Base-by-base conservation (phyloP, 2,329 filamentous ascomycete genomes). In the Fusarium redolens region DNA sequence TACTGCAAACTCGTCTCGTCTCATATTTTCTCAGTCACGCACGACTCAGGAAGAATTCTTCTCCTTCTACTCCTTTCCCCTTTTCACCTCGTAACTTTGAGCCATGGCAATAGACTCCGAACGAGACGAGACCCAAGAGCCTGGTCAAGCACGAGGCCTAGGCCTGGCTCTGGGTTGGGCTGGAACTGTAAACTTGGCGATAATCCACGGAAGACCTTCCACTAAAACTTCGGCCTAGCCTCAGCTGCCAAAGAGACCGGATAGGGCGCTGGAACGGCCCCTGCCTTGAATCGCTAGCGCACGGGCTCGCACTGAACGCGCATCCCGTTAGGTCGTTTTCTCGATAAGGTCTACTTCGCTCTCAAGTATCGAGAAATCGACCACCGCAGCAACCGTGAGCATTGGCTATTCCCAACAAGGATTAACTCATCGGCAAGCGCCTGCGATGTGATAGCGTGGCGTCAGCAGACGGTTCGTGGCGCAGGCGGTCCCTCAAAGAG, bases 191-290 rank as follows among this genome's bases (percentile, higher is more conserved):
- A 51, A 35, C 54, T 61, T 52, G 35, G 60, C 60, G 60, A 61
- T 58, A 71, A 67, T 45, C n/a, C 51, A 65, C 31, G 41, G 47
- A 40, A 54, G 37, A 33, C 18, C 17, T 52, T 31, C 25, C 40
- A 62, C 52, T 59, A 44, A 47, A 43, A 51, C 44, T 14, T 48
- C 56, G 44, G 30, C 14, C 35, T 54, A 41, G 30, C 30, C 43
- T 25, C 54, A 28, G 48, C 52, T 58, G 65, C 70, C 57, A 73
- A 37, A 73, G 48, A 56, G 43, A 40, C 65, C 52, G 54, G 65
- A 72, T 63, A 73, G 55, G 54, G 61, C 61, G 69, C 70, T 73
- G 65, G 63, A 68, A 68, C 63, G 58, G 68, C 70, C 70, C 70
- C 70, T 73, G 70, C 68, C 66, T 73, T 38, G 35, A 58, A 68